Base-by-base conservation (phyloP, 1,284 basidiomycete genomes). In the Puccinia polysora region DNA sequence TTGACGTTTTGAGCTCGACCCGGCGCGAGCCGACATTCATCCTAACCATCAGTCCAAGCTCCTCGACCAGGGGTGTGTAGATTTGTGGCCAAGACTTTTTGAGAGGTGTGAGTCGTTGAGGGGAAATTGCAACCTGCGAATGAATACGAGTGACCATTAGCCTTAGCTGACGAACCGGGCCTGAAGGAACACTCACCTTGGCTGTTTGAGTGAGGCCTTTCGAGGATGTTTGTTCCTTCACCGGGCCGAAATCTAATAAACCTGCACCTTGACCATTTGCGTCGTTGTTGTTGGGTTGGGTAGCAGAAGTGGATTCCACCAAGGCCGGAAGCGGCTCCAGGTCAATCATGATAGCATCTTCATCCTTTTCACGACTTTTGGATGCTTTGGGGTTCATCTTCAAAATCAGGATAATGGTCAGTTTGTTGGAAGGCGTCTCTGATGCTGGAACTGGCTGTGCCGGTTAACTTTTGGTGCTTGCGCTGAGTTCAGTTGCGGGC, bases 21-120 rank as follows among this genome's bases (percentile, higher is more conserved):
- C 59, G n/a, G 18, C 58, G 47, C 15, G 47, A 34, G 2, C 49
- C 34, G 12, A 60, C 36, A n/a, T 71, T 71, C 40, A 71, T 59
- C 52, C 59, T 20, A n/a, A 71, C 69, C 49, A 63, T 49, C 30
- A 71, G 40, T 4, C 69, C 69, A 28, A 71, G 47, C 30, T 71
- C 59, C 25, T 71, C 69, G 12, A 71, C 69, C 7, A 71, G 15
- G 18, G 58, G 69, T 7, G 69, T 63, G 40, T 71, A 71, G 25
- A 71, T 63, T 36, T 71, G 69, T 12, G 69, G 59, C 69, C 69
- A 63, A 6, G 69, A 38, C 12, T 50, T 52, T 58, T 71, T 71
- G 36, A 71, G 50, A 2, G 69, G 69, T 20, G 69, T 47, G 18
- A 71, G 34, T 23, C 59, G 69, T 18, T 71, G 69, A 18, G 69